These are phyloP conservation scores for Aspergillus niger DNA, from an alignment of 2,329 filamentous ascomycete species.

Conservation along the genomic window DNA sequence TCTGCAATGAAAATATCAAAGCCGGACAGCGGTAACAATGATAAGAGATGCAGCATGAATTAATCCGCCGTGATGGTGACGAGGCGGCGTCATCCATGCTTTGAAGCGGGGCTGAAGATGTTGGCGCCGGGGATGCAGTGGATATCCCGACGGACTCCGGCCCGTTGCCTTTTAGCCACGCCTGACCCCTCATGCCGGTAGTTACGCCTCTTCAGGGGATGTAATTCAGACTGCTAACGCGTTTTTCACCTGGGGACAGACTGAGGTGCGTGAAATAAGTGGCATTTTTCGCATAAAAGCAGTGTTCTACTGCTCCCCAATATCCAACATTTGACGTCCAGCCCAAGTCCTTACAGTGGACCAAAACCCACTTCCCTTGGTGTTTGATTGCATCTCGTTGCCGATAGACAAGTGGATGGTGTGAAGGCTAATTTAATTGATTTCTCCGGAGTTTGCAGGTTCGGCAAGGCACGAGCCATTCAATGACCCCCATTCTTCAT, in stretches of 20 bases:
- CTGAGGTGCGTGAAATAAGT: no score
- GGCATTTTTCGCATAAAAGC: not conserved
- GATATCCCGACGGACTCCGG: not conserved
- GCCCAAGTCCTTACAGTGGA: not conserved
- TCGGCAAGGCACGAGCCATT: not conserved
- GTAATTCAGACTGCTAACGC: not conserved
- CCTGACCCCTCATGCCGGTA: not conserved
- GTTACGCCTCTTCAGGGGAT: not conserved
- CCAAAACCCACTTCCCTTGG: no score
- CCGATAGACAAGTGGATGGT: not conserved
- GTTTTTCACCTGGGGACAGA: not conserved
- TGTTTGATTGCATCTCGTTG: not conserved
- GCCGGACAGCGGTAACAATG: not conserved
- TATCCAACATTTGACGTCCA: not conserved
- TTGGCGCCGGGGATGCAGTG: not conserved
- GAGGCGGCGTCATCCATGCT: not conserved
- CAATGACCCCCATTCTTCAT: not conserved
- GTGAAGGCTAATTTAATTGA: not conserved
- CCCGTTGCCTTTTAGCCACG: not conserved
- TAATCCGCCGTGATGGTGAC: no score
- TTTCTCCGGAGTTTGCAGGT: not conserved
- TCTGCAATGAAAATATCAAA: not conserved
- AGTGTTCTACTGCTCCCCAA: not conserved
- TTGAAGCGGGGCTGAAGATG: not conserved
- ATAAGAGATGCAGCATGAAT: not conserved